Evolutionary conservation across 2,329 filamentous ascomycete genomes (phyloP).

Genomic region (Pseudogymnoascus verrucosus): DNA sequence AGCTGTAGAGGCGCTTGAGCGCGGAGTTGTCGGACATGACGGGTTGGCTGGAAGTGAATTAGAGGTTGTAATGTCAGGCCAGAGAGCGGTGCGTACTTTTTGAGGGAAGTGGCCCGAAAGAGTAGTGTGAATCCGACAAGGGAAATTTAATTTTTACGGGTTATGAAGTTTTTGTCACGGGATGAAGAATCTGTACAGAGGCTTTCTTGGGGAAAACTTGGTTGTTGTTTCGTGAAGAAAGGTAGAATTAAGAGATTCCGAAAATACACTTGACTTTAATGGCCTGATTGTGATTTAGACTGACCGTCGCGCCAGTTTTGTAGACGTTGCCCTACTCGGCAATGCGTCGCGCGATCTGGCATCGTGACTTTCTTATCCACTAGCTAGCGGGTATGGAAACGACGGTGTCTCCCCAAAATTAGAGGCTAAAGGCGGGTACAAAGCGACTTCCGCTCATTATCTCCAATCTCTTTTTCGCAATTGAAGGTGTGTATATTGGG

Average conservation of each 20-base stretch:
- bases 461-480: neutral
- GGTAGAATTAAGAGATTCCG: neutral
- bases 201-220: neutral
- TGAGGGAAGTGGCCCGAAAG: neutral
- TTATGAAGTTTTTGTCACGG: neutral
- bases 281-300: neutral
- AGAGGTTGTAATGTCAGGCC: neutral
- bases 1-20: neutral
- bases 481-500: constrained; percentile 2
- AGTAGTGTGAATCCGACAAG: neutral
- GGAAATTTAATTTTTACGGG: neutral
- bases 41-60: neutral
- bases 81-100: neutral
- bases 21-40: neutral
- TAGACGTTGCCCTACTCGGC: constrained; percentile 5
- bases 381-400: constrained; percentile 5
- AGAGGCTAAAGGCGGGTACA: constrained; percentile 7
- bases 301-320: neutral
- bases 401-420: neutral
- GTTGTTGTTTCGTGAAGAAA: neutral
- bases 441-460: neutral
- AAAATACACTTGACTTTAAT: neutral
- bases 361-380: constrained; percentile 4
- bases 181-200: neutral
- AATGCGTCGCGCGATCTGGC: constrained; percentile 6